Evolutionary conservation across 495 filamentous ascomycete genomes (phyloP), one percentile per base, ranked within the genome.

Genomic region (Cercophora newfieldiana): DNA sequence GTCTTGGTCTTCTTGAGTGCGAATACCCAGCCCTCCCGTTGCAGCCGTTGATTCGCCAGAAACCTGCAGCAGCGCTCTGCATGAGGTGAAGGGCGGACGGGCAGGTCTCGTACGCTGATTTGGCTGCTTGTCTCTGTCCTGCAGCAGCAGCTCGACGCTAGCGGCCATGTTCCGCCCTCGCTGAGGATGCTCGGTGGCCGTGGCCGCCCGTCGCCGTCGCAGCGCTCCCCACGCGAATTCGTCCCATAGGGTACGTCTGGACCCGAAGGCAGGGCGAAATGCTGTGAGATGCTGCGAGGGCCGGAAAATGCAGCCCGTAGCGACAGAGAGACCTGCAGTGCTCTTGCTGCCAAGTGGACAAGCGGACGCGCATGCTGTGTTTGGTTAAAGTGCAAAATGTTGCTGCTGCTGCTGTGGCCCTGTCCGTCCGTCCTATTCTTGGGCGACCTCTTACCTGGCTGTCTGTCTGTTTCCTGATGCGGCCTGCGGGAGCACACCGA

Each of bases 101-200:
- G 30, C 55, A 49, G 29, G 61, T 47, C 61, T 68, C 61, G 61
- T 26, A 51, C 54, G 61, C 57, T 68, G 66, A 68, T 68, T 68
- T 65, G 66, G 62, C 66, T 62, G 61, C 19, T 16, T 51, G 19
- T 30, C 58, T 57, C 65, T 57, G 1, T 26, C 47, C 33, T 65
- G 49, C 56, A 61, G 66, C 66, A 65, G 30, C 58, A 1, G 10
- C 37, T 44, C 37, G 12, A 44, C 55, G 51, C 56, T 61, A 59
- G 47, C 64, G n/a, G 22, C 54, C 25, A 55, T 19, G 28, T 21
- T 48, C 12, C 37, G 8, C 19, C 19, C 21, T 14, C 28, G 55
- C 24, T 53, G 44, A 24, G 12, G 44, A 63, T 28, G 60, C 28
- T 22, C 28, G 55, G 28, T 29, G 55, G 18, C 19, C 18, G 19